Evolutionary conservation across 441 rosid genomes (phyloP).

Genomic region (Euphorbia corollata): DNA sequence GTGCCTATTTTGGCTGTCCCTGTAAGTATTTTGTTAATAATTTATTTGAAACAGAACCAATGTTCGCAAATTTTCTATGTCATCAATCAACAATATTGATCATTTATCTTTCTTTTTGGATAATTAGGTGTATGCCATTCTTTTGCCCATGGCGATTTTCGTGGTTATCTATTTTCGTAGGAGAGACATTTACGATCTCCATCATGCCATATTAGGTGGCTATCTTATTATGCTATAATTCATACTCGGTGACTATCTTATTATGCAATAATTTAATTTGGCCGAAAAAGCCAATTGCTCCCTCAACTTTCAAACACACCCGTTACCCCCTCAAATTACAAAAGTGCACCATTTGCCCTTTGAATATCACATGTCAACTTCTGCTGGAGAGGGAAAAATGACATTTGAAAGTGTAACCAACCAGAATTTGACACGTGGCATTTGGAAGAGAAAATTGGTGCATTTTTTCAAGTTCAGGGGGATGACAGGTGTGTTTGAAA

Average conservation of each 20-base stretch:
- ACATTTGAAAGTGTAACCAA: too few relatives aligned
- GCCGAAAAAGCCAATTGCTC: too few relatives aligned
- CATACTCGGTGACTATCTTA: constrained; percentile 37
- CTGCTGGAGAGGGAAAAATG: too few relatives aligned
- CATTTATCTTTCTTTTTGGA: neutral
- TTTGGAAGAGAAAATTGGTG: too few relatives aligned
- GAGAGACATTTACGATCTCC: constrained; percentile 83
- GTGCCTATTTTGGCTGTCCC: constrained; percentile 79
- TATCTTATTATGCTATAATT: neutral
- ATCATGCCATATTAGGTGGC: constrained; percentile 69
- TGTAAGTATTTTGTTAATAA: constrained; percentile 36
- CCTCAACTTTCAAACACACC: too few relatives aligned
- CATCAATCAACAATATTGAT: constrained; percentile 11
- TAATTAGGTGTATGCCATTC: constrained; percentile 46
- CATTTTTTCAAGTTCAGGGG: too few relatives aligned
- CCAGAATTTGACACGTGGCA: too few relatives aligned
- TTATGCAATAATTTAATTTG: too few relatives aligned
- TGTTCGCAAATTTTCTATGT: constrained; percentile 7
- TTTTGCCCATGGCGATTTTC: constrained; percentile 62
- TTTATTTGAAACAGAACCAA: neutral
- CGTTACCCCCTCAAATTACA: too few relatives aligned
- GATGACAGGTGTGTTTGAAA: too few relatives aligned
- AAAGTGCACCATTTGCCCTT: too few relatives aligned
- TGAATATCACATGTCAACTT: too few relatives aligned
- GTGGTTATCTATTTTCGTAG: constrained; percentile 45